A percentile compares a stretch with the other conserved stretches of the same genome.
phyloP scores from a whole-genome alignment of 805 yeast species.

The Brettanomyces nanus region DNA sequence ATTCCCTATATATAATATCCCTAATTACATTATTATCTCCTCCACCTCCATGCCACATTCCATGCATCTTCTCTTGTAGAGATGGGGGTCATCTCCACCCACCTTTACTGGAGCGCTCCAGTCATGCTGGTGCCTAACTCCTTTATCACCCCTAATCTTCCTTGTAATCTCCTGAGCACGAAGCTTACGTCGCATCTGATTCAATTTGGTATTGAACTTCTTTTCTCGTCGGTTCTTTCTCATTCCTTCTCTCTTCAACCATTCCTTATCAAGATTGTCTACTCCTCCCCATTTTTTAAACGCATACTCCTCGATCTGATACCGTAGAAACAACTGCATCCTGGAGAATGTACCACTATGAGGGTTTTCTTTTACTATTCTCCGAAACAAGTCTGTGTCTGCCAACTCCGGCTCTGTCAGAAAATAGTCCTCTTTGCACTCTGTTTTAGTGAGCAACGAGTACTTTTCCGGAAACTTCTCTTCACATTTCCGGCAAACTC shows the following conservation, averaged over 20 bases:
- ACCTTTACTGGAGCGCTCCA: conserved; percentile 55
- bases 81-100: conserved; percentile 12
- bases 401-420: conserved; percentile 88
- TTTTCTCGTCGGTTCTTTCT: conserved; percentile 69
- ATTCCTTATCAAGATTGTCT: conserved; percentile 85
- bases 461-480: conserved; percentile 77
- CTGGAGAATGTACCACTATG: conserved; percentile 81
- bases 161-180: conserved; percentile 87
- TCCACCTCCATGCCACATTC: conserved; percentile 82
- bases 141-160: conserved; percentile 48
- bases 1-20: neutral
- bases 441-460: conserved; percentile 87
- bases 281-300: conserved; percentile 92
- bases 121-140: conserved; percentile 59
- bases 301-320: conserved; percentile 90
- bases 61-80: conserved; percentile 55
- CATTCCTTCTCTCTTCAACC: conserved; percentile 72
- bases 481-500: conserved; percentile 78
- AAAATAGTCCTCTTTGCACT: conserved; percentile 85
- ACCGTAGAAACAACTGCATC: conserved; percentile 87
- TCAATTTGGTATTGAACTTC: conserved; percentile 66
- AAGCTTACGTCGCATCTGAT: conserved; percentile 84
- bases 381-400: conserved; percentile 58
- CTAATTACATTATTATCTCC: conserved; percentile 44
- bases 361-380: conserved; percentile 89